Base-by-base conservation (phyloP, 2,329 filamentous ascomycete species). In the Cladosporium colombiae region DNA sequence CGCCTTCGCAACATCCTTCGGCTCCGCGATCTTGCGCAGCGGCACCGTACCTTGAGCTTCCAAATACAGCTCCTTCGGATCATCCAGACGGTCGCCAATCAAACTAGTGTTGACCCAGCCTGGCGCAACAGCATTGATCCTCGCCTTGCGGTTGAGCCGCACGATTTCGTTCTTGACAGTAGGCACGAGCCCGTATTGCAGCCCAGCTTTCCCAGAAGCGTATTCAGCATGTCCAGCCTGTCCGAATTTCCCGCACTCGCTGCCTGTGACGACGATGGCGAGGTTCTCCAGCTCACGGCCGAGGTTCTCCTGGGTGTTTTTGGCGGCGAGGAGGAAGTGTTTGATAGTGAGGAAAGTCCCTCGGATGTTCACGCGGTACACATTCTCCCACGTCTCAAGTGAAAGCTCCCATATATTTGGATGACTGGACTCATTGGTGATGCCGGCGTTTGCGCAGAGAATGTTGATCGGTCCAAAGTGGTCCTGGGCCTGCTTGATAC, bases 341-440 rank as follows among this genome's bases (percentile, higher is more conserved):
- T 86, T 86, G 72, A 86, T 82, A 0, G 83, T 84, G 3, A 87
- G 75, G 67, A 84, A 86, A 1, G 82, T 84, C 5, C 83, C 84
- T 18, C 82, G 80, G 18, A 82, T 78, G 67, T 86, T 86, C 25
- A 79, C 78, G 25, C 76, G 75, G 68, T 85, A 84, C 1, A 80
- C 81, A 63, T 81, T 79, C 60, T 86, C 82, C 84, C 83, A 86
- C 0, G 80, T 74, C n/a, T 81, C 78, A 4, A 81, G 69, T 0
- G 82, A 79, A 62, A 85, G 77, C 29, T 85, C 80, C 84, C 84
- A 87, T 65, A 86, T 83, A 3, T 79, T 80, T 49, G 81, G 81
- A 59, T 79, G 76, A 57, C 76, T 75, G n/a, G 75, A 78, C 70
- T 85, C 81, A 68, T 85, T 82, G 0, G 82, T 83, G 66, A 84